These are phyloP conservation scores for Colletotrichum chrysophilum DNA, from an alignment of 2,329 filamentous ascomycete species.

Conservation along the genomic window DNA sequence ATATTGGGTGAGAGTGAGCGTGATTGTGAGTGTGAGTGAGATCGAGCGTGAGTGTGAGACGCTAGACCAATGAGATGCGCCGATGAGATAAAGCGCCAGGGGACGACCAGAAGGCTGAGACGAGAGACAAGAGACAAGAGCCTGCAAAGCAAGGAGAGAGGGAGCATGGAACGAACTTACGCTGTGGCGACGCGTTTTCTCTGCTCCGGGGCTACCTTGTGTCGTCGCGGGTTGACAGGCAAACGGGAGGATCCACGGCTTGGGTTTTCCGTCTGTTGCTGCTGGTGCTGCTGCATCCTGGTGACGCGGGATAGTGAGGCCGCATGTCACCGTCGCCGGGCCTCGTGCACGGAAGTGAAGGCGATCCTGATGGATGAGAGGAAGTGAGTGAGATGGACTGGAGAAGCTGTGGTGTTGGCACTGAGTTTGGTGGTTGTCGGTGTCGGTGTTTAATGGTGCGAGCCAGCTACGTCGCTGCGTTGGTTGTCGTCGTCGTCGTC, in stretches of 20 bases:
- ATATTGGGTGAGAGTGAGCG: neutral
- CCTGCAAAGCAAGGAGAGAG: neutral
- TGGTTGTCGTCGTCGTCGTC: neutral
- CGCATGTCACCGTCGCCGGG: constrained; percentile 16
- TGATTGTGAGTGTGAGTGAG: neutral
- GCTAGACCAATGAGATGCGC: neutral
- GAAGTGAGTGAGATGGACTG: neutral
- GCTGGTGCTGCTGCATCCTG: constrained; percentile 21
- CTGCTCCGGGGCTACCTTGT: constrained; percentile 51
- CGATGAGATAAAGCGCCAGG: neutral
- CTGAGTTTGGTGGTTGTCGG: neutral
- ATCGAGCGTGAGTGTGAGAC: neutral
- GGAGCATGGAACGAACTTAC: constrained; percentile 37
- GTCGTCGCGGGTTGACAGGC: constrained; percentile 54
- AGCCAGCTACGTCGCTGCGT: neutral
- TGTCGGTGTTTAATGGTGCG: neutral
- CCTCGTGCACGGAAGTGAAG: neutral
- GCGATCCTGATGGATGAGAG: neutral
- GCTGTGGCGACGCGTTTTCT: constrained; percentile 55
- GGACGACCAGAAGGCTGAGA: neutral
- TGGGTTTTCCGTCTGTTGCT: constrained; percentile 18
- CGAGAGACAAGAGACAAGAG: neutral
- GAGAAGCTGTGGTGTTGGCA: neutral
- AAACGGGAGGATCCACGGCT: constrained; percentile 37
- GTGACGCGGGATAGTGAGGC: constrained; percentile 14